Evolutionary conservation across 805 yeast genomes (phyloP), one percentile per base, ranked within the genome.

Genomic region (Starmerella kuoi): DNA sequence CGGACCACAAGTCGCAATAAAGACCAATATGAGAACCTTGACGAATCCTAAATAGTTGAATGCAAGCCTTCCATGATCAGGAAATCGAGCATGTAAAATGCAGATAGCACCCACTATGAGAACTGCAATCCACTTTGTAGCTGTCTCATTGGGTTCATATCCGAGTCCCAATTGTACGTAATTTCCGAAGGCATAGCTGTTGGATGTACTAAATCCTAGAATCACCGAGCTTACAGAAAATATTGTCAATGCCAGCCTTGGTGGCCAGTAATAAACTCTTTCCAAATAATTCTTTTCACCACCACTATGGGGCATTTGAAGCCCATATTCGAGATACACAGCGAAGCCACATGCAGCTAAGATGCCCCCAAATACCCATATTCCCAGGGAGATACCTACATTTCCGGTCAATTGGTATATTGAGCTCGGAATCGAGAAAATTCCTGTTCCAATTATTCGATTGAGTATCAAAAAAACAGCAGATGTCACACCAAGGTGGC

Each of bases 401-500:
- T 75, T 69, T 3, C 83, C 82, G 3, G 76, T 61, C 32, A 72
- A 60, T 8, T 63, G 55, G 48, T 70, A 77, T 28, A 79, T 76
- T 22, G 78, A 68, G 3, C 82, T 72, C 1, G 84, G 79, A 3
- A 81, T 74, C 31, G 77, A 67, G 59, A 78, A 79, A 30, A 79
- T 76, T 22, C 86, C 87, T 2, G 85, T 77, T 32, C 87, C 87
- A 40, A 79, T 70, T 73, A 77, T 77, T 52, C 79, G 68, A 59
- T 79, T 79, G 47, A 78, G 62, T 55, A 76, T 73, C 40, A 79
- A 53, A 25, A 61, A 59, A 17, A 58, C 52, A 1, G 67, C 59
- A 2, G 65, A 59, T 3, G 48, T 30, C 3, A 59, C 48, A 2
- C 68, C 67, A 18, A 63, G 36, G 35, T 53, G 55, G 24, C 55